phyloP scores from a whole-genome alignment of 2,329 filamentous ascomycete genomes.

The Mollisiaceae sp. region DNA sequence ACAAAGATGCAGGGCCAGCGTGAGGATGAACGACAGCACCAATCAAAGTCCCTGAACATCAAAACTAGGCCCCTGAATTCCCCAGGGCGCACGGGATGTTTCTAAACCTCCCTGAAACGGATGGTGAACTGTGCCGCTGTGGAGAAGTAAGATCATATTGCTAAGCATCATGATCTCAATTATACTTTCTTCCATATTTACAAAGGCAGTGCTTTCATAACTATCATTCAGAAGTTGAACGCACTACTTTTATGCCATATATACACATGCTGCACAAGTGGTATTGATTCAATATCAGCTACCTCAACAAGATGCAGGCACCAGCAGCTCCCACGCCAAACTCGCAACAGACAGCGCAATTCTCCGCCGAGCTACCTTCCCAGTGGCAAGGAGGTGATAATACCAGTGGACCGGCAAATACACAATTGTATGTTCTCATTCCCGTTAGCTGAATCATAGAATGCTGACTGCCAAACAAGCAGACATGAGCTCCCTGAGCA shows the following conservation, averaged over 20 bases:
- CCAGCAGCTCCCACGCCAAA: not conserved
- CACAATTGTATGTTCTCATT: conserved; percentile 10
- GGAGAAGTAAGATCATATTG: not conserved
- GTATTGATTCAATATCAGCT: not conserved
- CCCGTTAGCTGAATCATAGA: not conserved
- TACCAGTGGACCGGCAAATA: conserved; percentile 11
- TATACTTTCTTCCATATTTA: not conserved
- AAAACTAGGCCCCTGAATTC: not conserved
- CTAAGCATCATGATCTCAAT: not conserved
- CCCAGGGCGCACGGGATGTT: not conserved
- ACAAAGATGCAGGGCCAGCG: not conserved
- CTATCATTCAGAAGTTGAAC: not conserved
- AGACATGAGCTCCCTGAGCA: conserved; percentile 18
- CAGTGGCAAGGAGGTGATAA: conserved; percentile 14
- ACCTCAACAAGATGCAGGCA: not conserved
- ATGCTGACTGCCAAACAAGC: not conserved
- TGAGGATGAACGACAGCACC: not conserved
- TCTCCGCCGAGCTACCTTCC: conserved; percentile 14
- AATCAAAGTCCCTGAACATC: not conserved
- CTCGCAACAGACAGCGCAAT: conserved; percentile 3
- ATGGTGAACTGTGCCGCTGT: conserved; percentile 3
- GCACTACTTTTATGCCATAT: not conserved
- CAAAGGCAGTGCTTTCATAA: not conserved
- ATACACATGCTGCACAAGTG: not conserved
- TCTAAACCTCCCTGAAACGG: not conserved